Evolutionary conservation across 306 rosid species (phyloP), one percentile per base, ranked within the genome.

Genomic region (Castanea mollissima): DNA sequence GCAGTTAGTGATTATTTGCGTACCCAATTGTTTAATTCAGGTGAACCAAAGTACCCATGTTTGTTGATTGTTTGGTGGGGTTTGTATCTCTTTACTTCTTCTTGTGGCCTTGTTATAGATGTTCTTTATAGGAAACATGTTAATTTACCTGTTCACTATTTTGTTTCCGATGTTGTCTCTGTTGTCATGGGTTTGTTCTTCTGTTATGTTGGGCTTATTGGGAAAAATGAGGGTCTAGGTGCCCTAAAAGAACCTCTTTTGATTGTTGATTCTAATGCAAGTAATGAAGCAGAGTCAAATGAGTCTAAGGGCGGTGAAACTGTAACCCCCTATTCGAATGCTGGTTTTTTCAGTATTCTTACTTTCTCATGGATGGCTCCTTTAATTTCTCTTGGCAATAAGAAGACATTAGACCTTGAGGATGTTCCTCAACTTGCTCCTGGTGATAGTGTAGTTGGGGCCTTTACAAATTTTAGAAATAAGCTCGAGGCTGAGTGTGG

Each of bases 381-480:
- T 69, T 77, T 85, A 21, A 80, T 88, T 73, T 80, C 84, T 2
- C 9, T 25, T 69, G 91, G 91, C 54, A 74, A 80, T 41, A 83
- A 78, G 79, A 88, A 80, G 87, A 67, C 85, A 23, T 80, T 88
- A 46, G 87, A 88, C 79, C 87, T 88, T 80, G 91, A 83, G 78
- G 91, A 88, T 78, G 86, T 88, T 85, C 91, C 91, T 75, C 84
- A 88, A 79, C 89, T 88, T 78, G 87, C 73, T 16, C 71, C 69
- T n/a, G 38, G 18, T 32, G 87, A 88, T 38, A 79, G 82, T 18
- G 85, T 83, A 55, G 62, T 55, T 73, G 80, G 73, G 78, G 74
- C 68, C 31, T 85, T 76, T 38, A 82, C 85, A 23, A 31, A 6
- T 57, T 76, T 88, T 3, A 83, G 21, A 81, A 83, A 74, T 77